These are phyloP conservation scores for Amaranthus hypochondriacus DNA, from an alignment of 148 eudicot genomes.

Conservation along the genomic window DNA sequence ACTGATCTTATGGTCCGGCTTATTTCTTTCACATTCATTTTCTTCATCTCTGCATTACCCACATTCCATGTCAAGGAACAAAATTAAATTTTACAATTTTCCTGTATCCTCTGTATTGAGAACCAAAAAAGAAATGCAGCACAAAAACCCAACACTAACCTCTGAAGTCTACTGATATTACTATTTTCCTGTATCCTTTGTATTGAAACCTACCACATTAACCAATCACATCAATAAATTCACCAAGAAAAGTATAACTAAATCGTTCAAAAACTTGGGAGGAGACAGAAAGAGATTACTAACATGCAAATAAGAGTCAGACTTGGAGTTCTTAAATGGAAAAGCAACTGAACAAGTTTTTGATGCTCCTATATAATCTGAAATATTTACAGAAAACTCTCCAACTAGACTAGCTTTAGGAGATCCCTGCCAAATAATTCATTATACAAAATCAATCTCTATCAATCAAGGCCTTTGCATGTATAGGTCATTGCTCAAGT, in stretches of 20 bases:
- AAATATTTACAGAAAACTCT: slow-evolving; percentile 79
- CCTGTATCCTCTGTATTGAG: no score
- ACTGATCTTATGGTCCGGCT: slow-evolving; percentile 39
- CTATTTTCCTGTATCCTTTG: slow-evolving; percentile 64
- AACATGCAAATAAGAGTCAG: slow-evolving; percentile 66
- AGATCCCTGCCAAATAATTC: slow-evolving; percentile 43
- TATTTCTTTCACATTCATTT: slow-evolving; percentile 29
- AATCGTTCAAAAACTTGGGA: neutral
- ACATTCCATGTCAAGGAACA: neutral
- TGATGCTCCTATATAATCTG: slow-evolving; percentile 54
- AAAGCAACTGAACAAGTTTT: slow-evolving; percentile 61
- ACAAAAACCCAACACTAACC: slow-evolving; percentile 32
- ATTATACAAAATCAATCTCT: neutral
- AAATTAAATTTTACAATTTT: neutral
- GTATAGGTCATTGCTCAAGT: slow-evolving; percentile 42
- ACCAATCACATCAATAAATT: slow-evolving; percentile 17
- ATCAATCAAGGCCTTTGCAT: no score
- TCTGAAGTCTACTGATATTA: slow-evolving; percentile 30
- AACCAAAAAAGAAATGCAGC: neutral
- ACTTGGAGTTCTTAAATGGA: slow-evolving; percentile 60
- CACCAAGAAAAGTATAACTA: neutral
- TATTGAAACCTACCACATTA: slow-evolving; percentile 56
- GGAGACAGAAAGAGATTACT: slow-evolving; percentile 29
- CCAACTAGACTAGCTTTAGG: slow-evolving; percentile 64
- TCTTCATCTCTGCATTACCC: slow-evolving; percentile 52